Conservation (phyloP, 108 stramenopile species). For the Discostella stelligeroides region DNA sequence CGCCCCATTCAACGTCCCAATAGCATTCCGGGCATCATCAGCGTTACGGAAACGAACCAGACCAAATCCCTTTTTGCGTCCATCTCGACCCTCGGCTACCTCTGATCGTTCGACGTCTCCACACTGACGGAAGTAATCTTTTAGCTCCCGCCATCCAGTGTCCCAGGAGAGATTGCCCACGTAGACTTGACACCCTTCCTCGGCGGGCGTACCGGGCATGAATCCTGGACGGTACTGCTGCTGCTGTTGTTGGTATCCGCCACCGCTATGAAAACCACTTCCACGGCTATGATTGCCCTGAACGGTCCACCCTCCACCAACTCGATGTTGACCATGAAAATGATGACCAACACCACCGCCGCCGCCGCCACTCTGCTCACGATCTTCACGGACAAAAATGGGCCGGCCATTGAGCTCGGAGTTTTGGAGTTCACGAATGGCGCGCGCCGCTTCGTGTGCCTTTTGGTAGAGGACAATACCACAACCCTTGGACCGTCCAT, state of each 20-base stretch:
- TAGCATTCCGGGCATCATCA: too few relatives aligned
- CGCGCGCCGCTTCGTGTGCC: conserved; percentile 83
- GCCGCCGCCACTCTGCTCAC: conserved; percentile 54
- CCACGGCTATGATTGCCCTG: too few relatives aligned
- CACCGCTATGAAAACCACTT: too few relatives aligned
- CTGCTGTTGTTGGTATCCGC: too few relatives aligned
- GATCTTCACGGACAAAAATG: conserved; percentile 91
- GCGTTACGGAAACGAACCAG: too few relatives aligned
- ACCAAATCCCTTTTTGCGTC: too few relatives aligned
- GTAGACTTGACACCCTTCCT: conserved; percentile 44
- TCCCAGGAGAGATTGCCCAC: conserved; percentile 88
- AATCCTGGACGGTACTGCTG: not conserved
- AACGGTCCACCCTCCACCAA: too few relatives aligned
- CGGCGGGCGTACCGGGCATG: not conserved
- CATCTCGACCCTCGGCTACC: too few relatives aligned
- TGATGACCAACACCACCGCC: conserved; percentile 57
- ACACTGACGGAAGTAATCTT: conserved; percentile 91
- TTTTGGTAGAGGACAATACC: conserved; percentile 92
- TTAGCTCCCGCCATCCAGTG: conserved; percentile 91
- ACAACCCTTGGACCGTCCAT: conserved; percentile 90
- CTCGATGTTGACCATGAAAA: too few relatives aligned
- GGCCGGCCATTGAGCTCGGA: conserved; percentile 79
- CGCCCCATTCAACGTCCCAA: too few relatives aligned
- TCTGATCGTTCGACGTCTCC: conserved; percentile 88
- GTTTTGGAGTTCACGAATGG: conserved; percentile 86